Evolutionary conservation across 768 basidiomycete species (phyloP).

Genomic region (Cystofilobasidium bisporidii): DNA sequence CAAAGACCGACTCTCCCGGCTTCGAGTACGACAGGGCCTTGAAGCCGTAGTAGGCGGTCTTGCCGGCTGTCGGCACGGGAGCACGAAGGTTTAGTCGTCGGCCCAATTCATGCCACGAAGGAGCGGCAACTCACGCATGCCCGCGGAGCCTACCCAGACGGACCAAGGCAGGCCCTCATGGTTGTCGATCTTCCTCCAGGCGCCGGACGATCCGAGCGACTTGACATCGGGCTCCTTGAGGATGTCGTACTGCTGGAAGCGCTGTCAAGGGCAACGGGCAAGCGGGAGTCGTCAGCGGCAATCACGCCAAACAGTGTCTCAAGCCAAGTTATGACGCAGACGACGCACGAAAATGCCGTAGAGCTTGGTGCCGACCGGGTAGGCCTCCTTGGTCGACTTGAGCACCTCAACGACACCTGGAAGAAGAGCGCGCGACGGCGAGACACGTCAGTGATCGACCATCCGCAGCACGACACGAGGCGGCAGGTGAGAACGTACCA

Average conservation of each 20-base stretch:
- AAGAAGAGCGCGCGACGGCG: no score
- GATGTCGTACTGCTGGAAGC: slow-evolving; percentile 20
- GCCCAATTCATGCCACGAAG: no score
- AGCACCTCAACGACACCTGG: slow-evolving; percentile 44
- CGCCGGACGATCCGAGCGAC: slow-evolving; percentile 34
- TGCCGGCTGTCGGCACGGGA: not conserved
- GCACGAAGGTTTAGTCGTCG: not conserved
- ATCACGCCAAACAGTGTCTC: no score
- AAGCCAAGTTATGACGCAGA: no score
- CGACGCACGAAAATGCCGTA: slow-evolving; percentile 36
- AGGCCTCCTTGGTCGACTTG: slow-evolving; percentile 41
- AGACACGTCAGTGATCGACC: no score
- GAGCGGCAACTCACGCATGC: slow-evolving; percentile 41
- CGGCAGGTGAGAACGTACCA: not conserved
- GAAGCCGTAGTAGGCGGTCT: slow-evolving; percentile 24
- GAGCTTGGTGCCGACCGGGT: slow-evolving; percentile 44
- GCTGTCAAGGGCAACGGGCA: no score
- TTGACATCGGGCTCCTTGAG: not conserved
- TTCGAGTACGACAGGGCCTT: slow-evolving; percentile 37
- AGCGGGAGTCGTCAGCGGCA: no score
- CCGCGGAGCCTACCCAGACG: slow-evolving; percentile 42
- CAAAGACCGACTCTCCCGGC: slow-evolving; percentile 50
- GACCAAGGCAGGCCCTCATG: slow-evolving; percentile 46
- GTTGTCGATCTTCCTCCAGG: slow-evolving; percentile 45
- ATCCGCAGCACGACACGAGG: no score